These are phyloP conservation scores for Macroventuria anomochaeta DNA, from an alignment of 2,329 filamentous ascomycete genomes.

Conservation along the genomic window DNA sequence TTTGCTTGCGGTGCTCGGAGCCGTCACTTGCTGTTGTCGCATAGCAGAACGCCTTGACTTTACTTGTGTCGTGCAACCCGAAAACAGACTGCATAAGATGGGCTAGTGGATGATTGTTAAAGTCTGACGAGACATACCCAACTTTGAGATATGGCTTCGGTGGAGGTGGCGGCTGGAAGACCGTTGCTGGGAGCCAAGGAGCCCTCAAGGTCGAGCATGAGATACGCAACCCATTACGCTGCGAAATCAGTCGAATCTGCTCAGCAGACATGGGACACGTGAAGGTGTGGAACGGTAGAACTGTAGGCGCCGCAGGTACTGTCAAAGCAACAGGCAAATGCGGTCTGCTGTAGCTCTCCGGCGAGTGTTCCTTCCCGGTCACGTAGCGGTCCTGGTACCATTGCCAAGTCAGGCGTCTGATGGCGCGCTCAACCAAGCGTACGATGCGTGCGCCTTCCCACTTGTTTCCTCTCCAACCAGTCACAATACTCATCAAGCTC, in stretches of 20 bases:
- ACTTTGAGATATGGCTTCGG: conserved; percentile 85
- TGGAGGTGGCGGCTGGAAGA: conserved; percentile 84
- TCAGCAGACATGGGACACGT: conserved; percentile 91
- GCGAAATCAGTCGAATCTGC: conserved; percentile 91
- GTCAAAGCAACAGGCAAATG: conserved; percentile 74
- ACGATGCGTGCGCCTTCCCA: conserved; percentile 91
- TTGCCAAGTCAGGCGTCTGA: conserved; percentile 76
- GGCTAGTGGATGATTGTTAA: conserved; percentile 96
- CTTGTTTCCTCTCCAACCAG: conserved; percentile 70
- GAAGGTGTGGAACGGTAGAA: conserved; percentile 96
- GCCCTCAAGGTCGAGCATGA: conserved; percentile 86
- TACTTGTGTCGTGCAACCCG: conserved; percentile 77
- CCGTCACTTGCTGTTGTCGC: conserved; percentile 91
- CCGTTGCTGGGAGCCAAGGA: conserved; percentile 80
- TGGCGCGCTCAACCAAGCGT: conserved; percentile 82
- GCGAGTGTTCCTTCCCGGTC: conserved; percentile 60
- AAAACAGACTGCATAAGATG: conserved; percentile 99
- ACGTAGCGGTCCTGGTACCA: conserved; percentile 88
- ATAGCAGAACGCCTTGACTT: conserved; percentile 89
- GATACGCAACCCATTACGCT: conserved; percentile 91
- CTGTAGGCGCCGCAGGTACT: conserved; percentile 87
- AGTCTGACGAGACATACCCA: conserved; percentile 96
- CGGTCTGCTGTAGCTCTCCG: conserved; percentile 71
- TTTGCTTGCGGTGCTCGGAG: conserved; percentile 88
- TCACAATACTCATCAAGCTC: conserved; percentile 47